phyloP scores from a whole-genome alignment of 108 stramenopile genomes.

The Schizochytrium sp. region DNA sequence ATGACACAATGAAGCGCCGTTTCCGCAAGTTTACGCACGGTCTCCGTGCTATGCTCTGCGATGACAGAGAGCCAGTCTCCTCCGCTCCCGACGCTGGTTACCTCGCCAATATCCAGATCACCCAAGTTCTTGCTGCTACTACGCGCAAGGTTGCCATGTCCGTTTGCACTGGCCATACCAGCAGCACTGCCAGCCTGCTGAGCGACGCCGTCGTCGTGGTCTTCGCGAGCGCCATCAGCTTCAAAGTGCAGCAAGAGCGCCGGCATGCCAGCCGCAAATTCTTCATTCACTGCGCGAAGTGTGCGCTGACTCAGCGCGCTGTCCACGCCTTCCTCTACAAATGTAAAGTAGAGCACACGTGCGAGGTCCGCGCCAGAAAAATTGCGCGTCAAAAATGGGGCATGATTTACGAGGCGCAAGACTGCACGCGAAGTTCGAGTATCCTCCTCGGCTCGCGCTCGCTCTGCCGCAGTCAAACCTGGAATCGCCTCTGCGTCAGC shows the following conservation, averaged over 20 bases:
- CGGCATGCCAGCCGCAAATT: background rate
- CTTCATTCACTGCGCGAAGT: background rate
- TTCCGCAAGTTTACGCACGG: background rate
- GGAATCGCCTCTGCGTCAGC: background rate
- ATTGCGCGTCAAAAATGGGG: background rate
- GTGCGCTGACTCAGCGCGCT: background rate
- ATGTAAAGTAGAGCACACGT: background rate
- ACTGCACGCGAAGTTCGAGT: background rate
- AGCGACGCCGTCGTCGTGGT: background rate
- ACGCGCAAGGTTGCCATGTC: background rate
- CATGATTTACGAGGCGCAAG: background rate
- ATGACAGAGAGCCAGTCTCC: background rate
- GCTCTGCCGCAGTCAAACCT: background rate
- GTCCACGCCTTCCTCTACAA: constrained; percentile 1
- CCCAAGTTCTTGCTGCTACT: background rate
- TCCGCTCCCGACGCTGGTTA: no score
- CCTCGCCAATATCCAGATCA: no score
- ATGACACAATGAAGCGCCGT: background rate
- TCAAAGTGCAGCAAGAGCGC: background rate
- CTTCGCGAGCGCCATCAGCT: background rate
- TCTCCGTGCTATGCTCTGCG: background rate
- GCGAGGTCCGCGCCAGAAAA: background rate
- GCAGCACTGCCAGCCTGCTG: background rate
- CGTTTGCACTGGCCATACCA: background rate
- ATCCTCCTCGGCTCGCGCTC: background rate